Conservation (phyloP, 2,329 filamentous ascomycete genomes). For the Elsinoe ampelina region DNA sequence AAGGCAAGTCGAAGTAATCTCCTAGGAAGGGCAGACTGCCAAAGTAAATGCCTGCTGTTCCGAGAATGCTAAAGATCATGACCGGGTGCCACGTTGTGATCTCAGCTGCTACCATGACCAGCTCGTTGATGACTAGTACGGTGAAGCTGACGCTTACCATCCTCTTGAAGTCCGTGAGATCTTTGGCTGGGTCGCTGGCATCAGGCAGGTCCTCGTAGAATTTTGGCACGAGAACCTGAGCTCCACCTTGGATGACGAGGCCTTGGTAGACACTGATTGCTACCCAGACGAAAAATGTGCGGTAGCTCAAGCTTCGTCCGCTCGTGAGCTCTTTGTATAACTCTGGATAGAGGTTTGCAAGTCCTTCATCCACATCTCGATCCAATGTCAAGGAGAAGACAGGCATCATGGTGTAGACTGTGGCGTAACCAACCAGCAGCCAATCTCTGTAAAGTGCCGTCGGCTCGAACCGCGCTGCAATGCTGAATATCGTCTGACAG, state of each 20-base stretch:
- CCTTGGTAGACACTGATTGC: conserved; percentile 92
- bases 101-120: conserved; percentile 94
- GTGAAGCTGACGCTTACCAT: conserved; percentile 93
- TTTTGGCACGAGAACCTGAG: conserved; percentile 75
- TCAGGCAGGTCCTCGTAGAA: conserved; percentile 36
- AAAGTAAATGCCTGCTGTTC: conserved; percentile 72
- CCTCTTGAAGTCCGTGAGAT: conserved; percentile 26
- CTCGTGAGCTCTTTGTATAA: conserved; percentile 95
- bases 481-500: conserved; percentile 95
- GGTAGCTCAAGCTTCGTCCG: conserved; percentile 77
- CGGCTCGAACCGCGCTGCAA: conserved; percentile 84
- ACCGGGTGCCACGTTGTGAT: conserved; percentile 94
- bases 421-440: conserved; percentile 94
- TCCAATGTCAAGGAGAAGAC: conserved; percentile 92
- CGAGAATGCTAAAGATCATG: conserved; percentile 78
- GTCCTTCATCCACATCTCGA: conserved; percentile 84
- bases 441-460: conserved; percentile 93
- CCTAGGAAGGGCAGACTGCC: conserved; percentile 78
- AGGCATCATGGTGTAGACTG: conserved; percentile 85
- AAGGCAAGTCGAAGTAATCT: conserved; percentile 79
- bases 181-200: conserved; percentile 16
- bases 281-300: conserved; percentile 96
- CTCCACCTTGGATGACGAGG: conserved; percentile 86
- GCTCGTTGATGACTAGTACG: conserved; percentile 82
- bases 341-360: conserved; percentile 92